Evolutionary conservation across 345 rosid species (phyloP), one percentile per base, ranked within the genome.

Genomic region (Laguncularia racemosa): DNA sequence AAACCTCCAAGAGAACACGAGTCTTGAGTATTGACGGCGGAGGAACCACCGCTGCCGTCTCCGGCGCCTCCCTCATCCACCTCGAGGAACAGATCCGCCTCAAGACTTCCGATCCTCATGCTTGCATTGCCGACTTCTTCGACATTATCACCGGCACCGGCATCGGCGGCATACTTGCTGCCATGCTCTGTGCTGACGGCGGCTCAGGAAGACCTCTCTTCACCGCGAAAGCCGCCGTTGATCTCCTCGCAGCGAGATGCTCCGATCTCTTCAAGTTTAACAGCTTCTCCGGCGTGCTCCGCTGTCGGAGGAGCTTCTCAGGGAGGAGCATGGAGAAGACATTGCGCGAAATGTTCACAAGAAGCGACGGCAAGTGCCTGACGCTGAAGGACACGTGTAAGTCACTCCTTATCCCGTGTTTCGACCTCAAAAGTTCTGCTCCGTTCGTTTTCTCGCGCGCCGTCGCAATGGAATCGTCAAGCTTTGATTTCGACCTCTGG

Each of bases 391-490:
- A 89, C 84, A 84, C 93, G 64, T 83, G 96, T 60, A 89, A 89
- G 80, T 96, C 96, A 53, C 95, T 93, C 55, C 96, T 89, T 3
- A 84, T 93, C 53, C 99, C 99, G 43, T 93, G 97, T 81, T 93
- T 83, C 64, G 99, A 93, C 73, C 73, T 89, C 48, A 83, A 81
- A 52, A 86, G 89, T 71, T 79, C 88, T 1, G 97, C 96, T 46
- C 99, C 99, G 43, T 93, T 93, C 71, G 99, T 93, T 51, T 93
- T 93, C 83, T 93, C 99, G 55, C 83, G 95, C 57, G 96, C 97
- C 72, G 99, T 82, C 81, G 97, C 97, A 21, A 74, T 84, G 8
- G 96, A 86, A 76, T 86, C 97, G 2, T 77, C 84, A 1, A 86
- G 96, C 80, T 93, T 86, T 72, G 78, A 93, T 74, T 93, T 93